phyloP scores from a whole-genome alignment of 2,329 filamentous ascomycete genomes.

The Westerdykella aurantiaca region DNA sequence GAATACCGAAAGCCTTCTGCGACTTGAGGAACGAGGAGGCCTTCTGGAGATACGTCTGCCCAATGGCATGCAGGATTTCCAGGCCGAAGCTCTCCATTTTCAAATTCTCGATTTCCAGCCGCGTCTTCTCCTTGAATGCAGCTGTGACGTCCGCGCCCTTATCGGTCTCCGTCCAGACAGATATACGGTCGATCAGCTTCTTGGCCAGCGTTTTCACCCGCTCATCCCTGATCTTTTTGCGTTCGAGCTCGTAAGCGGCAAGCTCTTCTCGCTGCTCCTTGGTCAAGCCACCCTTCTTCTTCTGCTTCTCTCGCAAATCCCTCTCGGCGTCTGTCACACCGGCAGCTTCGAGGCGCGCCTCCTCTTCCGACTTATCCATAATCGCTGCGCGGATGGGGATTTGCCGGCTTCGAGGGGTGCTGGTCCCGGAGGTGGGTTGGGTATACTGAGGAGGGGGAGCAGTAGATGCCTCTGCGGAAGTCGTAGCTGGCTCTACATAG shows the following conservation, averaged over 20 bases:
- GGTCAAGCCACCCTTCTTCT: constrained; percentile 79
- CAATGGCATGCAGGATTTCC: constrained; percentile 93
- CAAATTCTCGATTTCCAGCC: constrained; percentile 90
- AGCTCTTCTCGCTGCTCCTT: constrained; percentile 94
- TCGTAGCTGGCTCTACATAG: constrained; percentile 42
- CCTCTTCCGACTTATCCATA: constrained; percentile 81
- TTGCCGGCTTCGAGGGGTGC: constrained; percentile 45
- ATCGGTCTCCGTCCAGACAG: constrained; percentile 96
- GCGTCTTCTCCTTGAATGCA: constrained; percentile 90
- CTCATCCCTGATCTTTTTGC: constrained; percentile 76
- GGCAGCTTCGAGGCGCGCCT: constrained; percentile 58
- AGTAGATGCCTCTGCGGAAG: constrained; percentile 22
- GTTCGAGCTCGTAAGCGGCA: constrained; percentile 80
- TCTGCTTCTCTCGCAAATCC: constrained; percentile 70
- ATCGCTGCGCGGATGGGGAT: constrained; percentile 79
- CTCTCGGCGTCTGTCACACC: constrained; percentile 68
- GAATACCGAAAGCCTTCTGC: constrained; percentile 94
- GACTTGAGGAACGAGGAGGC: constrained; percentile 82
- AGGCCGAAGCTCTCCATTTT: constrained; percentile 99
- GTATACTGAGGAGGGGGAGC: constrained; percentile 24
- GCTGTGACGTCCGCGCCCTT: constrained; percentile 76
- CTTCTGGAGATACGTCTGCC: constrained; percentile 83
- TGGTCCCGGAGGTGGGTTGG: constrained; percentile 41
- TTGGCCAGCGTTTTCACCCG: constrained; percentile 76
- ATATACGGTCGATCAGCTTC: constrained; percentile 85